Percentiles rank a stretch among this genome's conserved stretches.
Evolutionary conservation across 768 basidiomycete genomes (phyloP).

Genomic region (Tricholoma terreum): DNA sequence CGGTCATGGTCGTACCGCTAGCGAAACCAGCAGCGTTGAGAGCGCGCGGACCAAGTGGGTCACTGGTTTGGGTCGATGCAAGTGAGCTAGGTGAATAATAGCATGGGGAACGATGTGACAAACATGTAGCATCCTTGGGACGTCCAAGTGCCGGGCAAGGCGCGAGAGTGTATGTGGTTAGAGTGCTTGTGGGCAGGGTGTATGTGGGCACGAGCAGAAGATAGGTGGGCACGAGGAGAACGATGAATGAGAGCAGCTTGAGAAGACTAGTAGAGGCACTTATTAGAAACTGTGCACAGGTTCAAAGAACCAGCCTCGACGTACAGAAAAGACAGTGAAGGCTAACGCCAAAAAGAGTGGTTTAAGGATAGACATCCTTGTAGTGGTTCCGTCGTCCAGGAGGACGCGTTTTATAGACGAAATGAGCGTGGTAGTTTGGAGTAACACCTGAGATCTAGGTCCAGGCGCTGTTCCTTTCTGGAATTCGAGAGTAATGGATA

Average conservation of each 20-base stretch:
- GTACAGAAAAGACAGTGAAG: conserved; percentile 38
- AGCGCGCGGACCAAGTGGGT: conserved; percentile 56
- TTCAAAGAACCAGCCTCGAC: conserved; percentile 12
- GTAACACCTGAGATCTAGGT: conserved; percentile 20
- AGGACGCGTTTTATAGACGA: conserved; percentile 24
- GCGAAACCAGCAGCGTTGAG: conserved; percentile 47
- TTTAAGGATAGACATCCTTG: conserved; percentile 32
- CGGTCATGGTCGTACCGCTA: conserved; percentile 56
- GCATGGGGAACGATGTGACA: conserved; percentile 5
- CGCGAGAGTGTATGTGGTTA: too few species aligned
- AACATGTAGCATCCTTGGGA: conserved; percentile 64
- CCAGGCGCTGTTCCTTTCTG: conserved; percentile 5
- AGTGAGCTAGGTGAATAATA: background rate
- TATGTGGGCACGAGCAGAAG: conserved; percentile 20
- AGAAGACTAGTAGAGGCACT: background rate
- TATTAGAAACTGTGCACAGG: background rate
- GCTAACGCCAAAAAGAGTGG: conserved; percentile 32
- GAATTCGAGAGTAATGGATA: background rate
- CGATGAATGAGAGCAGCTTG: conserved; percentile 17
- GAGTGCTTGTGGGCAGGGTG: conserved; percentile 43
- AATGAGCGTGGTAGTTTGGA: conserved; percentile 7
- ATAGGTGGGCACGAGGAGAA: conserved; percentile 23
- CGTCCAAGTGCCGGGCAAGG: conserved; percentile 57
- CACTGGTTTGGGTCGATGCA: conserved; percentile 34
- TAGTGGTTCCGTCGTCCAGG: background rate